phyloP scores from a whole-genome alignment of 2,329 filamentous ascomycete species.

The Ophiostoma quercus region DNA sequence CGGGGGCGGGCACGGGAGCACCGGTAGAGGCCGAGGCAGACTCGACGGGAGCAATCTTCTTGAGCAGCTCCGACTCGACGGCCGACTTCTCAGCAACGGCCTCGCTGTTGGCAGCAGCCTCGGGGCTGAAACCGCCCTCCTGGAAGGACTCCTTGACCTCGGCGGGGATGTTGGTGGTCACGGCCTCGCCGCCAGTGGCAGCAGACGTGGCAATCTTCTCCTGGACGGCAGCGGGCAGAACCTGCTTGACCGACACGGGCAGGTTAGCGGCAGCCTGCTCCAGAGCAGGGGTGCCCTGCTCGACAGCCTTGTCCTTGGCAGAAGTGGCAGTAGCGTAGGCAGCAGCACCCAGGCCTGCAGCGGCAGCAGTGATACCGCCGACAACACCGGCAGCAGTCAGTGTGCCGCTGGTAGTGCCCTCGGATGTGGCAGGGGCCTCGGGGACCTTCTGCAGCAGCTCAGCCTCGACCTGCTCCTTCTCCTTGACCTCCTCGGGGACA shows the following conservation, averaged over 20 bases:
- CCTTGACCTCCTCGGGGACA: conserved; percentile 58
- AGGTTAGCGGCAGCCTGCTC: conserved; percentile 37
- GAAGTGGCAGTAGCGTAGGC: conserved; percentile 31
- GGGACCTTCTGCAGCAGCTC: conserved; percentile 65
- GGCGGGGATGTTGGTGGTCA: conserved; percentile 48
- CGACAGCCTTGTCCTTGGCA: conserved; percentile 39
- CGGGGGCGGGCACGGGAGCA: conserved; percentile 24
- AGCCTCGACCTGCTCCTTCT: conserved; percentile 66
- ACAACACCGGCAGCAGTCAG: conserved; percentile 19
- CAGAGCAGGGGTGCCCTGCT: conserved; percentile 30
- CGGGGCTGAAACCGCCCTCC: conserved; percentile 57
- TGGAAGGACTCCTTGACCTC: conserved; percentile 55
- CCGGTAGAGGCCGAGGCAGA: conserved; percentile 24
- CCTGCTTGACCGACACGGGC: conserved; percentile 50
- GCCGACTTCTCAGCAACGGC: conserved; percentile 70
- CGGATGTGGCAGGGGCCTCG: conserved; percentile 53
- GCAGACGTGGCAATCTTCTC: conserved; percentile 42
- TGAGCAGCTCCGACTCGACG: conserved; percentile 68
- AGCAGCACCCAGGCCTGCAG: conserved; percentile 36
- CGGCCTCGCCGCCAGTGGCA: conserved; percentile 39
- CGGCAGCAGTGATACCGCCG: conserved; percentile 35
- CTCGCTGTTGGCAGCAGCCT: conserved; percentile 63
- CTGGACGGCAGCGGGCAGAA: conserved; percentile 47
- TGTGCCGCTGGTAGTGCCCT: conserved; percentile 45
- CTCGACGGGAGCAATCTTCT: conserved; percentile 43